phyloP scores from a whole-genome alignment of 495 filamentous ascomycete genomes.

The Neurospora sp. region DNA sequence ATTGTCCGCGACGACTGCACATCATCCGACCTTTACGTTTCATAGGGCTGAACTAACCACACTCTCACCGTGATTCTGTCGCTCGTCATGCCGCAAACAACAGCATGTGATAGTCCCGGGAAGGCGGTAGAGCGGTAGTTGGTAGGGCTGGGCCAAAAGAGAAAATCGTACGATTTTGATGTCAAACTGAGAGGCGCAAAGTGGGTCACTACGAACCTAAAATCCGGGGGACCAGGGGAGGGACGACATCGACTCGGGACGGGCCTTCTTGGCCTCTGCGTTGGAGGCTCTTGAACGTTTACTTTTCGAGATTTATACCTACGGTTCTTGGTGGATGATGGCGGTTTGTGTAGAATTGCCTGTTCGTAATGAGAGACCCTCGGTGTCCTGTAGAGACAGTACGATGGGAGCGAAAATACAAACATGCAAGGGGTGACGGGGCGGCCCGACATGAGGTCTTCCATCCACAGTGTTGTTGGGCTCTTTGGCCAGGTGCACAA shows the following conservation, averaged over 20 bases:
- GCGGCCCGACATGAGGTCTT: not conserved
- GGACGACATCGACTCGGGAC: not conserved
- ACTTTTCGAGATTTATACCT: not conserved
- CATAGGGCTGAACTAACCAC: not conserved
- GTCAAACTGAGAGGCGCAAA: slow-evolving; percentile 8
- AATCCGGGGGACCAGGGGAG: not conserved
- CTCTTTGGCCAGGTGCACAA: not conserved
- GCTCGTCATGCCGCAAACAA: not conserved
- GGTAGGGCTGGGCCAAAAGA: not conserved
- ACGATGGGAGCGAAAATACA: not conserved
- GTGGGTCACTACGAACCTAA: slow-evolving; percentile 5
- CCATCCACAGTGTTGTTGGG: not conserved
- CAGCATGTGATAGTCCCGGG: not conserved
- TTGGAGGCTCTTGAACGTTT: not conserved
- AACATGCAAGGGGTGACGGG: not conserved
- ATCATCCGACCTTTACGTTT: not conserved
- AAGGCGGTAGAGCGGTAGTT: not conserved
- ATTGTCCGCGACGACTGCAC: not conserved
- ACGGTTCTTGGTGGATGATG: not conserved
- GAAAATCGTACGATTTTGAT: slow-evolving; percentile 28
- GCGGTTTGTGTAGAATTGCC: not conserved
- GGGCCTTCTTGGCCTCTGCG: not conserved
- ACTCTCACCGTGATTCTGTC: not conserved
- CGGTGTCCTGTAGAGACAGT: not conserved
- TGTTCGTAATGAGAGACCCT: not conserved